Evolutionary conservation across 257 asterid genomes (phyloP).

Genomic region (Cruciata laevipes): DNA sequence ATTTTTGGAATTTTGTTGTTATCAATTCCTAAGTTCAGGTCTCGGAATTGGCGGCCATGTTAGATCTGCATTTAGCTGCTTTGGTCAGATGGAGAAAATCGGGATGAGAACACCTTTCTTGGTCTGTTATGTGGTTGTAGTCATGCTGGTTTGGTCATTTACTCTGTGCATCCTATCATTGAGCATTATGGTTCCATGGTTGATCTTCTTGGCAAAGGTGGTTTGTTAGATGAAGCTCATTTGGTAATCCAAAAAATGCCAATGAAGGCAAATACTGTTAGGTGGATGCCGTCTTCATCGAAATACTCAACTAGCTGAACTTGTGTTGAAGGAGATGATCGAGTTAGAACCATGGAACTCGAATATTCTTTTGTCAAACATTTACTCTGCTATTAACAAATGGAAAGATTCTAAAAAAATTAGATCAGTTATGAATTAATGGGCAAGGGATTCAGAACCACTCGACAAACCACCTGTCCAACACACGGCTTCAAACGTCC

Average conservation of each 20-base stretch:
- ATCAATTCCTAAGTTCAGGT: slow-evolving; percentile 5
- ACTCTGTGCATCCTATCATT: slow-evolving; percentile 21
- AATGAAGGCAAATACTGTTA: slow-evolving; percentile 32
- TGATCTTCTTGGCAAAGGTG: slow-evolving; percentile 46
- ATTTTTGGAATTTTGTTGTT: too few relatives aligned
- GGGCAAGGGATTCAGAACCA: slow-evolving; percentile 27
- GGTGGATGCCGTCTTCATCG: slow-evolving; percentile 44
- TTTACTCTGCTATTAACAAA: slow-evolving; percentile 32
- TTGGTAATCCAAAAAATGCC: slow-evolving; percentile 33
- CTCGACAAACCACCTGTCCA: too few relatives aligned
- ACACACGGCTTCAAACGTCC: too few relatives aligned
- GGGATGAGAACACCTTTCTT: slow-evolving; percentile 40
- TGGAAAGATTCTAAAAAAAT: slow-evolving; percentile 33
- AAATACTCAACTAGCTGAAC: slow-evolving; percentile 38
- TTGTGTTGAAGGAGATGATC: slow-evolving; percentile 31
- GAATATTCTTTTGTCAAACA: slow-evolving; percentile 33
- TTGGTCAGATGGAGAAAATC: slow-evolving; percentile 26
- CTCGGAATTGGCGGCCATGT: slow-evolving; percentile 43
- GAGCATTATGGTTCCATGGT: slow-evolving; percentile 52
- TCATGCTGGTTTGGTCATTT: slow-evolving; percentile 42
- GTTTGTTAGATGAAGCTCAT: slow-evolving; percentile 34
- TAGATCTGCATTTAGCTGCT: slow-evolving; percentile 33
- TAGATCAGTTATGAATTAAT: slow-evolving; percentile 25
- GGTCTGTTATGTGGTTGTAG: slow-evolving; percentile 43
- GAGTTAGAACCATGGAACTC: slow-evolving; percentile 42